These are phyloP conservation scores for Diplosphaera chodatii DNA, from an alignment of 139 green algal species.

Conservation along the genomic window DNA sequence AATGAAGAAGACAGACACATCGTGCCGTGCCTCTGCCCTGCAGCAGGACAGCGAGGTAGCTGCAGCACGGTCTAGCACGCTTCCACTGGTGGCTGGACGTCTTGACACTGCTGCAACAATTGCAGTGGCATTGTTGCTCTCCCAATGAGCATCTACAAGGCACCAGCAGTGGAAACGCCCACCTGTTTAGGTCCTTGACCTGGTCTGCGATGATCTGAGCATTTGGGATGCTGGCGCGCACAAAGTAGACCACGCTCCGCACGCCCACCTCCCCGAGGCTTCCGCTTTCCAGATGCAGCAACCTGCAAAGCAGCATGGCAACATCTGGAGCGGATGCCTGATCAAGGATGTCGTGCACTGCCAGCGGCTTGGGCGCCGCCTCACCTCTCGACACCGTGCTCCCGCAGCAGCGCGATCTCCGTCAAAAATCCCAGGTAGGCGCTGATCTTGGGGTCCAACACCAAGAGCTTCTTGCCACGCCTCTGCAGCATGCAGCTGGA, in stretches of 20 bases:
- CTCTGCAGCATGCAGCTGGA: conserved; percentile 26
- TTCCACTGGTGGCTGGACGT: too few species aligned
- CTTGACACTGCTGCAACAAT: too few species aligned
- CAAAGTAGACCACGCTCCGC: conserved; percentile 47
- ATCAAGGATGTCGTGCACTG: too few species aligned
- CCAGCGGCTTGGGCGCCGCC: too few species aligned
- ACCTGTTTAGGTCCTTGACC: conserved; percentile 16
- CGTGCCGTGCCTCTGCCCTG: background rate
- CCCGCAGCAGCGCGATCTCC: conserved; percentile 62
- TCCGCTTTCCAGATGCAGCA: conserved; percentile 38
- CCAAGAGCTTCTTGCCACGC: conserved; percentile 76
- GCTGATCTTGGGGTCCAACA: conserved; percentile 72
- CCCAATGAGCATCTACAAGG: too few species aligned
- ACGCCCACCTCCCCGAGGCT: conserved; percentile 34
- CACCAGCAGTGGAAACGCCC: background rate
- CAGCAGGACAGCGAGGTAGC: too few species aligned
- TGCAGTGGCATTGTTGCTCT: too few species aligned
- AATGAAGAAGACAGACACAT: conserved; percentile 53
- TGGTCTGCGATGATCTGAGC: conserved; percentile 53
- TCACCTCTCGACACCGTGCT: conserved; percentile 80
- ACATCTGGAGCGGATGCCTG: too few species aligned
- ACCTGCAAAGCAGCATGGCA: too few species aligned
- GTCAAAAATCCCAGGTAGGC: conserved; percentile 71
- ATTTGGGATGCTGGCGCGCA: conserved; percentile 46
- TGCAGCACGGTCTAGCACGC: too few species aligned